Percentiles rank a stretch among this genome's conserved stretches.
These are phyloP conservation scores for Pestalotiopsis sp. DNA, from an alignment of 2,329 filamentous ascomycete genomes.

Conservation along the genomic window DNA sequence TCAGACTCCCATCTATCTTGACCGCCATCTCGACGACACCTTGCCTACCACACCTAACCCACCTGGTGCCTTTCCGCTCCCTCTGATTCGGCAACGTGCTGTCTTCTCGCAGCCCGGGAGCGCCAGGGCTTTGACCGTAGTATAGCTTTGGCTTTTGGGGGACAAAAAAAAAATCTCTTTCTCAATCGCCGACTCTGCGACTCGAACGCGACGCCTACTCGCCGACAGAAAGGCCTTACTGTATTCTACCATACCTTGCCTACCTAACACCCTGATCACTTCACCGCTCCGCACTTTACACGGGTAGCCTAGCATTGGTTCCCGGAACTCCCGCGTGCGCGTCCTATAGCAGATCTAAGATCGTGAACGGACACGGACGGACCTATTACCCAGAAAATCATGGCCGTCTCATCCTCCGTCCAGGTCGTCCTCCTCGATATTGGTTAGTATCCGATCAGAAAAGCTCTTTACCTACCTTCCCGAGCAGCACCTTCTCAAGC, in stretches of 20 bases:
- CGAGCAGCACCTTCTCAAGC: not conserved
- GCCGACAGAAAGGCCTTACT: constrained; percentile 6
- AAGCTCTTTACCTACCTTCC: not conserved
- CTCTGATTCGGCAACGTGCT: constrained; percentile 19
- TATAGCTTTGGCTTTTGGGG: not conserved
- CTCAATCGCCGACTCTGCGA: not conserved
- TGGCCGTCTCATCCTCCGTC: constrained; percentile 35
- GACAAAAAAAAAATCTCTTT: constrained; percentile 1
- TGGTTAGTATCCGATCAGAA: constrained; percentile 44
- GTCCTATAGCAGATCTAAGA: constrained; percentile 7
- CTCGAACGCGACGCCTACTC: constrained; percentile 6
- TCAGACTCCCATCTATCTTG: constrained; percentile 23
- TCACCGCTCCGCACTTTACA: constrained; percentile 24
- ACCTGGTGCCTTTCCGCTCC: constrained; percentile 12
- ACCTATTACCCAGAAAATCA: constrained; percentile 16
- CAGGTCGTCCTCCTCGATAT: constrained; percentile 60
- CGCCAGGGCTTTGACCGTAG: not conserved
- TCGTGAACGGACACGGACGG: not conserved
- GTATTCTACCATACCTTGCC: too few species aligned
- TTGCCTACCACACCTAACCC: constrained; percentile 18
- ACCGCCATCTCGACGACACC: constrained; percentile 32
- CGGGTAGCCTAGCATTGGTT: constrained; percentile 23
- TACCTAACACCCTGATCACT: constrained; percentile 6
- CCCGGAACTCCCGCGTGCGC: constrained; percentile 13
- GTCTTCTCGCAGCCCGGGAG: not conserved